These are phyloP conservation scores for Penicillium roqueforti DNA, from an alignment of 495 filamentous ascomycete species.

Conservation along the genomic window DNA sequence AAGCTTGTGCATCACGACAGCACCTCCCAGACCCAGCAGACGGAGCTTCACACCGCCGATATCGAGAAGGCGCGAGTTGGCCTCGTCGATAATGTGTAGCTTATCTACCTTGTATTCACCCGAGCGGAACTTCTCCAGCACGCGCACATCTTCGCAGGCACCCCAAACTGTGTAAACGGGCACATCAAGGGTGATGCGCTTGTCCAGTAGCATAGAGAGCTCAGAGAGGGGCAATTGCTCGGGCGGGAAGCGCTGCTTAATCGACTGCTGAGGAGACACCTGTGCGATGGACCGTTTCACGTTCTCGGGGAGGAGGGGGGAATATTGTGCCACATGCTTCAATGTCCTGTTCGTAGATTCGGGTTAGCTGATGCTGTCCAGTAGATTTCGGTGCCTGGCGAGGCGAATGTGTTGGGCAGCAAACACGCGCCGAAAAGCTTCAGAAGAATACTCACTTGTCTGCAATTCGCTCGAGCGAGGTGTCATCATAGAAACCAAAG, in stretches of 20 bases:
- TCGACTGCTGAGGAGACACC: conserved; percentile 53
- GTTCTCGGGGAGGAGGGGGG: conserved; percentile 81
- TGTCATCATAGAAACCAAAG: conserved; percentile 98
- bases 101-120: conserved; percentile 98
- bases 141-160: conserved; percentile 96
- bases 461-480: conserved; percentile 92
- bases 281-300: conserved; percentile 83
- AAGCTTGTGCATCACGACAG: conserved; percentile 99
- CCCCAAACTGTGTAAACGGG: conserved; percentile 99
- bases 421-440: background rate
- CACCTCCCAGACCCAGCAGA: conserved; percentile 88
- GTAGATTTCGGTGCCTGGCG: conserved; percentile 2
- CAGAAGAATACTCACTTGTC: conserved; percentile 75
- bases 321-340: conserved; percentile 98
- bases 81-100: conserved; percentile 96
- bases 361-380: conserved; percentile 18
- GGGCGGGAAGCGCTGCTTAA: conserved; percentile 77
- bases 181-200: conserved; percentile 82
- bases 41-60: conserved; percentile 95
- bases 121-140: conserved; percentile 96
- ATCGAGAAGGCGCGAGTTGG: conserved; percentile 89
- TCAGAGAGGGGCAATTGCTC: conserved; percentile 91
- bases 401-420: conserved; percentile 13
- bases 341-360: conserved; percentile 62
- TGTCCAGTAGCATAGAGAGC: conserved; percentile 84